A percentile compares a stretch with the other conserved stretches of the same genome.
These are phyloP conservation scores for Myxozyma melibiosi DNA, from an alignment of 805 yeast genomes.

Conservation along the genomic window DNA sequence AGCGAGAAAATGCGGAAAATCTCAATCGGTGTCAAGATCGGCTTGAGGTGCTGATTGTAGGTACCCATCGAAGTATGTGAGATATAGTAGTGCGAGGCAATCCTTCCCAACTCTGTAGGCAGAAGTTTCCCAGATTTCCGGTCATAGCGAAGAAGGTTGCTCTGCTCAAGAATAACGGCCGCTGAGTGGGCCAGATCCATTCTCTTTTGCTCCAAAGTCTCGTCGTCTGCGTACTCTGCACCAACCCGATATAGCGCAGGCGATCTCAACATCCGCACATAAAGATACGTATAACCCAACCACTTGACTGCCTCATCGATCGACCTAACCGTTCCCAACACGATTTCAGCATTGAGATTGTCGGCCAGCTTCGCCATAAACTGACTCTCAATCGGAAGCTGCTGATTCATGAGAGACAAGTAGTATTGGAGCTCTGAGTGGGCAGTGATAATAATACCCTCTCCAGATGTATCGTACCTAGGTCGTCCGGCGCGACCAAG, in stretches of 20 bases:
- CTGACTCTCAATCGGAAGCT: conserved; percentile 52
- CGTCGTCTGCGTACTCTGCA: conserved; percentile 59
- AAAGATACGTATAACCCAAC: conserved; percentile 54
- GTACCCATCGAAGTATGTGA: conserved; percentile 69
- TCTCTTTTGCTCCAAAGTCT: conserved; percentile 54
- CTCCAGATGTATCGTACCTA: conserved; percentile 55
- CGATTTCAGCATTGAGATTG: conserved; percentile 48
- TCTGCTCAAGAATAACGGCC: conserved; percentile 55
- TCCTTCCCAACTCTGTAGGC: conserved; percentile 73
- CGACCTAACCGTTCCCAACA: conserved; percentile 47
- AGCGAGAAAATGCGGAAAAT: conserved; percentile 72
- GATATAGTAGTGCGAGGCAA: conserved; percentile 86
- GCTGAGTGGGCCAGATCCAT: conserved; percentile 78
- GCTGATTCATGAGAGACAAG: conserved; percentile 49
- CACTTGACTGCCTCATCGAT: conserved; percentile 49
- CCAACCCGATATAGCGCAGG: conserved; percentile 79
- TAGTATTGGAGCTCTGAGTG: conserved; percentile 44
- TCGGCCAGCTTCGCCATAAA: conserved; percentile 35
- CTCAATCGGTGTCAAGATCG: conserved; percentile 70
- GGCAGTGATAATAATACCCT: conserved; percentile 54
- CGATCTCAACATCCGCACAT: conserved; percentile 56
- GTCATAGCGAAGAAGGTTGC: conserved; percentile 65
- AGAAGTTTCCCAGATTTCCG: conserved; percentile 50
- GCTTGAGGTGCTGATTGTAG: conserved; percentile 64
- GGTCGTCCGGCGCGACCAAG: conserved; percentile 48